Evolutionary conservation across 768 basidiomycete species (phyloP).

Genomic region (Tylopilus sp.): DNA sequence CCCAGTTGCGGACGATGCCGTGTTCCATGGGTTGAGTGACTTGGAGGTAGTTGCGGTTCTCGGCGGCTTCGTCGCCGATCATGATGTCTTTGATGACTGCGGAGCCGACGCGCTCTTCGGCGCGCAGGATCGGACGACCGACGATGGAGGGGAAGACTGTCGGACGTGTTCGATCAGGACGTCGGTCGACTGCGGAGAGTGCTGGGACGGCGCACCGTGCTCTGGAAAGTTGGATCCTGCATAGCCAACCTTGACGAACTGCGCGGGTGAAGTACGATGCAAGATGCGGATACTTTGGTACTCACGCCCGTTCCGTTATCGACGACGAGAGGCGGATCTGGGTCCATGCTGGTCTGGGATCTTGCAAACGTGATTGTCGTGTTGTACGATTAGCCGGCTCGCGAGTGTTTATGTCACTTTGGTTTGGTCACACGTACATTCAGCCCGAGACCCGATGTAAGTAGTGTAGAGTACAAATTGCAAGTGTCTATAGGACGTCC

Average conservation of each 20-base stretch:
- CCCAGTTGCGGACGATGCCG: slow-evolving; percentile 98
- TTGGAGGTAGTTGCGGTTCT: slow-evolving; percentile 93
- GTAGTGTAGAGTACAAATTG: background rate
- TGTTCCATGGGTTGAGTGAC: slow-evolving; percentile 99
- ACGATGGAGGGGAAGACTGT: slow-evolving; percentile 95
- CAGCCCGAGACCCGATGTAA: too few relatives aligned
- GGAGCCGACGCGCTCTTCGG: slow-evolving; percentile 89
- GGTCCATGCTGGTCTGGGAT: slow-evolving; percentile 23
- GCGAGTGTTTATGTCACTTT: slow-evolving; percentile 23
- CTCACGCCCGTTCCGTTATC: slow-evolving; percentile 88
- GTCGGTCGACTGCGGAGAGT: background rate
- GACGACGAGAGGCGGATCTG: slow-evolving; percentile 61
- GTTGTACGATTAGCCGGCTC: too few relatives aligned
- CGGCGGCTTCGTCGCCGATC: slow-evolving; percentile 95
- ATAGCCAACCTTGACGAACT: slow-evolving; percentile 91
- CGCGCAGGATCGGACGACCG: slow-evolving; percentile 94
- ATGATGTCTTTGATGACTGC: slow-evolving; percentile 94
- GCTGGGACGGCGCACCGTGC: slow-evolving; percentile 55
- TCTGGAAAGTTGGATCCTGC: slow-evolving; percentile 94
- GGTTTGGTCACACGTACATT: background rate
- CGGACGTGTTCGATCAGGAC: background rate
- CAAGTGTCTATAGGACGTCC: too few relatives aligned
- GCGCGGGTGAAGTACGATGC: slow-evolving; percentile 9
- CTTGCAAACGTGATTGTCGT: background rate
- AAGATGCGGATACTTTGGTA: slow-evolving; percentile 3